A percentile compares a stretch with the other conserved stretches of the same genome.
Conservation (phyloP, 805 yeast species). For the Ogataea pignaliae region DNA sequence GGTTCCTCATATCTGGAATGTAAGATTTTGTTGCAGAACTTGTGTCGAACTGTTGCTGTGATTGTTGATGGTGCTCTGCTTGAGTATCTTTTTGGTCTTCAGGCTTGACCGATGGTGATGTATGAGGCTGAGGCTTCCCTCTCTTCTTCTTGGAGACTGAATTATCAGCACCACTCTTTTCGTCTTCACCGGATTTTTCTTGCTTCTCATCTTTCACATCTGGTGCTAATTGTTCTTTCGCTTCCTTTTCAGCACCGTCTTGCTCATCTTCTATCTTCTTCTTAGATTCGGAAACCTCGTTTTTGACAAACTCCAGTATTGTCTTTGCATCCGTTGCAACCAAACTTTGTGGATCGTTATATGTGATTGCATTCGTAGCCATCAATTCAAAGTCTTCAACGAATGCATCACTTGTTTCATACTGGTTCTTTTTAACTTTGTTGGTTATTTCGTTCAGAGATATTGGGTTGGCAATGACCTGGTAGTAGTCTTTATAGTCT, state of each 20-base stretch:
- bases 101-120: constrained; percentile 1
- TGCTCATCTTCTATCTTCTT: constrained; percentile 7
- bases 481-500: constrained; percentile 76
- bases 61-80: background rate
- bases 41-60: constrained; percentile 1
- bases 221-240: constrained; percentile 6
- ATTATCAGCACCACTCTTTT: background rate
- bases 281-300: constrained; percentile 37
- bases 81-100: constrained; percentile 1
- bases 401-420: constrained; percentile 39
- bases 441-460: constrained; percentile 63
- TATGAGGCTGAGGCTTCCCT: background rate
- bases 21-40: constrained; percentile 3
- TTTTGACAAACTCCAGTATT: constrained; percentile 52
- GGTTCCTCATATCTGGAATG: constrained; percentile 16
- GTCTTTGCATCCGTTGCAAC: constrained; percentile 63
- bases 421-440: constrained; percentile 36
- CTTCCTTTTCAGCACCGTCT: constrained; percentile 27
- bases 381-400: constrained; percentile 60
- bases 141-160: constrained; percentile 1
- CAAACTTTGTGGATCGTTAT: constrained; percentile 61
- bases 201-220: constrained; percentile 2
- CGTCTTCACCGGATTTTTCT: background rate
- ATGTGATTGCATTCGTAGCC: constrained; percentile 66
- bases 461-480: constrained; percentile 58